Conservation (phyloP, 192 early-diverging fungal species). For the Haplosporangium gracile region DNA sequence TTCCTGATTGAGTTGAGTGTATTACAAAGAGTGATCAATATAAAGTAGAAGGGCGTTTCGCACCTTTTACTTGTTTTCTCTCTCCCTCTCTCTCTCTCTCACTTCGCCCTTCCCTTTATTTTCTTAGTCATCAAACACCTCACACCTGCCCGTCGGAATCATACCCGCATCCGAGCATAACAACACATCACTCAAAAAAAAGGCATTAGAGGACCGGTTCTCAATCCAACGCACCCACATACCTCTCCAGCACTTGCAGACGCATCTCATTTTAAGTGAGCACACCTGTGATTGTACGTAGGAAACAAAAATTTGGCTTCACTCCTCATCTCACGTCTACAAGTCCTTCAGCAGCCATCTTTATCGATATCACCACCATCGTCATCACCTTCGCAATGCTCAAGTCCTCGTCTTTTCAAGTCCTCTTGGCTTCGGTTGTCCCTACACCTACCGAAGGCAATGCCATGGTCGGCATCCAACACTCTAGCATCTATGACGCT, state of each 20-base stretch:
- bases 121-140: neutral
- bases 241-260: neutral
- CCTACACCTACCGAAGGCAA: neutral
- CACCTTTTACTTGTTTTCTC: neutral
- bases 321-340: no score
- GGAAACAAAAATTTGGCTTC: no score
- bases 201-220: neutral
- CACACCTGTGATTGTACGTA: no score
- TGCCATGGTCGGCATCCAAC: neutral
- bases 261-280: no score
- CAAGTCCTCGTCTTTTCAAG: neutral
- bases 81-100: neutral
- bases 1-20: neutral
- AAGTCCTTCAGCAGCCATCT: no score
- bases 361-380: neutral
- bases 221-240: neutral
- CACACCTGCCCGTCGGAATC: neutral
- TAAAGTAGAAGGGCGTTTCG: neutral
- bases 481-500: neutral
- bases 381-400: neutral
- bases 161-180: neutral
- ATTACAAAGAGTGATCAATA: neutral
- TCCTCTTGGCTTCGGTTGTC: neutral
- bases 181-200: neutral
- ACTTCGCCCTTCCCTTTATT: neutral